Base-by-base conservation (phyloP, 495 filamentous ascomycete genomes). In the Penicillium macrosclerotiorum region DNA sequence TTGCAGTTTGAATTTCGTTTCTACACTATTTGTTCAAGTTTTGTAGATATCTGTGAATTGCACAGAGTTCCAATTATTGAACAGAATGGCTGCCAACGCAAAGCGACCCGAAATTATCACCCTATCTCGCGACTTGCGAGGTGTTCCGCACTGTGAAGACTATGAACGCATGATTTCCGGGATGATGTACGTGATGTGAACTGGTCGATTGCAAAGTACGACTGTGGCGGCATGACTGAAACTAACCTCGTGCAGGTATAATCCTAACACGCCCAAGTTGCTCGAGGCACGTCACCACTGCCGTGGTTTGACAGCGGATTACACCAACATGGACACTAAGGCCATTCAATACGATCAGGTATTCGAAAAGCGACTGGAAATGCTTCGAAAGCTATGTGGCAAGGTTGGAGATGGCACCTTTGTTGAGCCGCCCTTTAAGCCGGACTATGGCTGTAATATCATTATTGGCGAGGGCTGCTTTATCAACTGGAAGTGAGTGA, bases 391-490 rank as follows among this genome's bases (percentile, higher is more conserved):
- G 8, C 23, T 75, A 12, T 48, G 77, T 12, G 75, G 75, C 4
- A 49, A 45, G 8, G 61, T 72, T 12, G 73, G 70, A n/a, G 58
- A 68, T 5, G 59, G 62, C 3, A 60, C 64, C 8, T 74, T 69
- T 32, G 51, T 79, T 34, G 75, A 79, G 45, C 64, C 76, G 9
- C 73, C 77, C 0, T 67, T 81, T 47, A 40, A 44, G 5, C 60
- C 75, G 3, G 76, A 81, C 49, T 81, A 79, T 40, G 77, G 76
- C 0, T 74, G 73, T 46, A 81, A 81, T 47, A 62, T 75, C 14
- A 42, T 43, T 4, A 62, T 81, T 6, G 77, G 77, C 12, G 57
- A 66, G 6, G 49, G 68, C 12, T 77, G 71, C 47, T 76, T 75
- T 38, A 54, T 69, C 13, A 79, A 78, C 47, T 78, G 71, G 52